Conservation (phyloP, 1,284 basidiomycete species). For the Heterobasidion parviporum region DNA sequence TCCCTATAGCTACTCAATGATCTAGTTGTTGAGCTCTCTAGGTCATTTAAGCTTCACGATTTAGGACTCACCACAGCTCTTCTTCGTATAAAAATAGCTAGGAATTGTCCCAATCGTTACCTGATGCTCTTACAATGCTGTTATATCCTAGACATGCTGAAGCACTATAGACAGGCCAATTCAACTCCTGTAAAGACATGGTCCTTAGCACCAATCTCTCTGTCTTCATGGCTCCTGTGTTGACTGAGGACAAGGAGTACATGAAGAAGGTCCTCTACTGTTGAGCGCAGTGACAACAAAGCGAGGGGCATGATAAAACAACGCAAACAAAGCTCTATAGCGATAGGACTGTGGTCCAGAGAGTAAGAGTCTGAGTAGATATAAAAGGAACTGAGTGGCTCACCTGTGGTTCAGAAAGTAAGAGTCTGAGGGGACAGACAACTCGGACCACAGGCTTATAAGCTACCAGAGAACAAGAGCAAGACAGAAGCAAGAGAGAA, state of each 20-base stretch:
- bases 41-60: conserved; percentile 21
- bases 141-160: conserved; percentile 22
- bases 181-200: conserved; percentile 14
- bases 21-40: conserved; percentile 16
- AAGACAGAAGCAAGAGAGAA: no score
- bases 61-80: conserved; percentile 22
- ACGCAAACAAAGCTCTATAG: conserved; percentile 11
- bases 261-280: conserved; percentile 2
- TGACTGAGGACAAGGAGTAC: background rate
- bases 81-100: conserved; percentile 23
- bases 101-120: conserved; percentile 17
- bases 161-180: conserved; percentile 15
- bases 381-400: no score
- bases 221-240: background rate
- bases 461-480: no score
- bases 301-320: no score
- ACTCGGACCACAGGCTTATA: no score
- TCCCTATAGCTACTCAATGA: conserved; percentile 9
- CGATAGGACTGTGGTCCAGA: no score
- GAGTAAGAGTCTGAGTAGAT: background rate
- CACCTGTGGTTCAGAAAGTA: background rate
- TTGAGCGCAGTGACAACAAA: conserved; percentile 10
- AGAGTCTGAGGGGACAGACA: no score
- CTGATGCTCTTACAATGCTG: conserved; percentile 20
- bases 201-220: conserved; percentile 9